Percentiles rank a stretch among this genome's conserved stretches.
Evolutionary conservation across 345 rosid species (phyloP).

Genomic region (Moringa oleifera): DNA sequence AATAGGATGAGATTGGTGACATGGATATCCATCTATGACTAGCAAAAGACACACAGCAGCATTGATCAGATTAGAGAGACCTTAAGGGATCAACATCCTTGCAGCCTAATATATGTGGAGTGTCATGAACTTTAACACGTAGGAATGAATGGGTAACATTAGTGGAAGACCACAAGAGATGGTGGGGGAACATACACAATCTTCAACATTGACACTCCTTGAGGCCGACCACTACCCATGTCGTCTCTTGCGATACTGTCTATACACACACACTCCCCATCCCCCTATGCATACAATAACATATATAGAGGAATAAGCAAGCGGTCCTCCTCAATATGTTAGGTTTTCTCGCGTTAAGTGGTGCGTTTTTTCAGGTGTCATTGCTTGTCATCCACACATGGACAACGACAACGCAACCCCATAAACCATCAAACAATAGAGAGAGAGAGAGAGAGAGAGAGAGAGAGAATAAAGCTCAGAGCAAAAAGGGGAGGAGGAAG

Average conservation of each 20-base stretch:
- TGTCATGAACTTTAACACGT: constrained; percentile 16
- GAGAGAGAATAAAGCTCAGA: background rate
- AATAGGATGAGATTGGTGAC: constrained; percentile 26
- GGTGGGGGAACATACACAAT: too few species aligned
- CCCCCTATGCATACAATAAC: too few species aligned
- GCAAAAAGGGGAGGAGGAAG: background rate
- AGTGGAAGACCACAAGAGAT: too few species aligned
- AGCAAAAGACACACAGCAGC: background rate
- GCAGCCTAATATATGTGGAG: constrained; percentile 19
- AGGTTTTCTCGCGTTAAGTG: constrained; percentile 1
- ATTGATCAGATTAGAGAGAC: background rate
- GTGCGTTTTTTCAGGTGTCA: constrained; percentile 20
- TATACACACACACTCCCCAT: too few species aligned
- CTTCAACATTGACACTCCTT: too few species aligned
- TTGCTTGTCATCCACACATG: constrained; percentile 13
- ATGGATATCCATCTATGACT: constrained; percentile 14
- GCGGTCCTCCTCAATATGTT: too few species aligned
- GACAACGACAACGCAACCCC: constrained; percentile 14
- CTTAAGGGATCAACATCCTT: background rate
- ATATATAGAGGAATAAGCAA: too few species aligned
- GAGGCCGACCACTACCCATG: too few species aligned
- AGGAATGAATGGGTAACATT: constrained; percentile 1
- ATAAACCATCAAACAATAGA: background rate
- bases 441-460: background rate
- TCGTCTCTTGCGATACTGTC: too few species aligned